Percentiles rank a stretch among this genome's conserved stretches.
These are phyloP conservation scores for Hymenoscyphus infarciens DNA, from an alignment of 2,329 filamentous ascomycete species.

Conservation along the genomic window DNA sequence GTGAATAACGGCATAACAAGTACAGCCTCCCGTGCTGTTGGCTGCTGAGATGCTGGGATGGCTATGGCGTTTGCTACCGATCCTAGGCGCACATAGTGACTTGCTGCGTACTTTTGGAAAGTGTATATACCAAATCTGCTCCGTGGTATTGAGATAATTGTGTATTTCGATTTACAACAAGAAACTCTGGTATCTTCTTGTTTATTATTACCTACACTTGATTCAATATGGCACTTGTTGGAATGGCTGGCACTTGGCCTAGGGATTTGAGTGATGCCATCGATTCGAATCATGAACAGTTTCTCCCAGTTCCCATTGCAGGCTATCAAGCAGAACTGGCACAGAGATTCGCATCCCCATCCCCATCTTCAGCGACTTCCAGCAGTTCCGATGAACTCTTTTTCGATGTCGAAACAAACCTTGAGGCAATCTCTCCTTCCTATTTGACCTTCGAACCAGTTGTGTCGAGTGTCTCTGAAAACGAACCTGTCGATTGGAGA, in stretches of 20 bases:
- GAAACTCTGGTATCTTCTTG: neutral
- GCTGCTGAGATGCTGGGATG: neutral
- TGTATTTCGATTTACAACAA: neutral
- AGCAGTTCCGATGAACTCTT: constrained; percentile 17
- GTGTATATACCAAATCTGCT: neutral
- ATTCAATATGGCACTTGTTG: neutral
- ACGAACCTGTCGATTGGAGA: constrained; percentile 41
- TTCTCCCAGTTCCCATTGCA: neutral
- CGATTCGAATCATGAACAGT: neutral
- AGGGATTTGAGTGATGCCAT: neutral
- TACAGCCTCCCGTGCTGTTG: neutral
- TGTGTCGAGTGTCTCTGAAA: constrained; percentile 19
- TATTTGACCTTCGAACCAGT: constrained; percentile 26
- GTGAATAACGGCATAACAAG: neutral
- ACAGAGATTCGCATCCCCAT: neutral
- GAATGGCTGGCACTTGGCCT: neutral
- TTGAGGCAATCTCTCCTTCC: constrained; percentile 16
- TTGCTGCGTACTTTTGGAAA: too few relatives aligned
- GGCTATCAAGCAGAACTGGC: neutral
- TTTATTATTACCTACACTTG: neutral
- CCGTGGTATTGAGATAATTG: neutral
- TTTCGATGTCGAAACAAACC: constrained; percentile 14
- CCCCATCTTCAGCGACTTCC: neutral
- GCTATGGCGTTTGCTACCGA: neutral
- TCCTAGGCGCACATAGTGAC: neutral